Evolutionary conservation across 306 rosid genomes (phyloP), one percentile per base, ranked within the genome.

Genomic region (Sphenostylis stenocarpa): DNA sequence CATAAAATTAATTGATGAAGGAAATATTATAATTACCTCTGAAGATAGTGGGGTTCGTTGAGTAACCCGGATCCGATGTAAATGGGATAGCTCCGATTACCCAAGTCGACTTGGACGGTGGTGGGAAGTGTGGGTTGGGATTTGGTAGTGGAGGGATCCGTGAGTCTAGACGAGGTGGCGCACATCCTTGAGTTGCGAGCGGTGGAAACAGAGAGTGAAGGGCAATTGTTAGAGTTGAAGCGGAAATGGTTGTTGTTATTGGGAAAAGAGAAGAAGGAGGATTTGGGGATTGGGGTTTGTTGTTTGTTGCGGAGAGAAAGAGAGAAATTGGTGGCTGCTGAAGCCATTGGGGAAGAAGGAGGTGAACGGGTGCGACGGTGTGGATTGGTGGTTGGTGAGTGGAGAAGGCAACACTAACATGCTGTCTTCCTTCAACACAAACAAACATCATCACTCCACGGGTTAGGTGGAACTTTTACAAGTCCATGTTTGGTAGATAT

Each of bases 81-180:
- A 84, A 95, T 95, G 45, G 99, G 99, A 58, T 95, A 95, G 83
- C 97, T 95, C 78, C 99, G 94, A 70, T 75, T 63, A 24, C 97
- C 97, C 90, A 92, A 91, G 88, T 87, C 88, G 29, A 95, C 99
- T 44, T 90, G 87, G 17, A 95, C 97, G 58, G 73, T 71, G 7
- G 90, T 73, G 26, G 90, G 87, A 38, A 62, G 70, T 1, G 58
- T 51, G 29, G 82, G 48, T 36, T 73, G 82, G 6, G 83, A 76
- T 79, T 67, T 71, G 5, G 85, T 12, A 12, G 86, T 29, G 53
- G 84, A 85, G 21, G 84, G 92, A 83, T 90, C 94, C 94, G 92
- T 84, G 24, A 89, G 82, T 80, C 81, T 90, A 51, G 91, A 90
- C 8, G 90, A 90, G 16, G 68, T 66, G 47, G 93, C 94, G 52